Base-by-base conservation (phyloP, 2,329 filamentous ascomycete genomes). In the Xylariaceae sp. region DNA sequence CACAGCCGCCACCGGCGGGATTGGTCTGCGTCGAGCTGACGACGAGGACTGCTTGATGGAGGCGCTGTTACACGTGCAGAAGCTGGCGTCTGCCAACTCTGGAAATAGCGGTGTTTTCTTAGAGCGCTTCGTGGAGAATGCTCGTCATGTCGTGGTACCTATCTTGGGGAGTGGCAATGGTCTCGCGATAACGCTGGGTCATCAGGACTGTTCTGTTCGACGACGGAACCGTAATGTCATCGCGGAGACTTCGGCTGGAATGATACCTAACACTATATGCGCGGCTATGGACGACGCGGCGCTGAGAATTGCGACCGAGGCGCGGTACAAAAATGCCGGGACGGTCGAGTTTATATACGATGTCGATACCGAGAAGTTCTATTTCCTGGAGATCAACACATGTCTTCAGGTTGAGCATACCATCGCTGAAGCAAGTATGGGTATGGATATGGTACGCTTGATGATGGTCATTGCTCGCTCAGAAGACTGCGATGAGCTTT, bases 401-500 rank as follows among this genome's bases (percentile, higher is more conserved):
- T 75, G 88, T 7, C 69, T 90, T 3, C 88, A 91, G 60, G 88
- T 91, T 28, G 88, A 91, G 65, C 88, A 91, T 58, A 86, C 87
- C 0, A 85, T 90, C 9, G 91, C 88, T 0, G 88, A 92, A 66
- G n/a, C 43, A 13, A 43, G 42, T 18, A 42, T 47, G 12, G 38
- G 38, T 12, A 31, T 56, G 5, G 53, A 55, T 38, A n/a, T 55
- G 4, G 50, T 55, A 7, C 33, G 17, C 17, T 44, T 46, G n/a
- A 54, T 54, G 43, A 13, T 45, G 16, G 13, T 10, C 10, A 36
- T 36, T 36, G 33, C 17, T 17, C 10, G 13, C 10, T 10, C 10
- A 10, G 17, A 18, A 10, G 39, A 42, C 31, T 48, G 17, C 42
- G 50, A 6, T 45, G 44, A 38, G 42, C 45, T n/a, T 33, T 49